phyloP scores from a whole-genome alignment of 108 stramenopile genomes.

The Cyclotella kingstonii region DNA sequence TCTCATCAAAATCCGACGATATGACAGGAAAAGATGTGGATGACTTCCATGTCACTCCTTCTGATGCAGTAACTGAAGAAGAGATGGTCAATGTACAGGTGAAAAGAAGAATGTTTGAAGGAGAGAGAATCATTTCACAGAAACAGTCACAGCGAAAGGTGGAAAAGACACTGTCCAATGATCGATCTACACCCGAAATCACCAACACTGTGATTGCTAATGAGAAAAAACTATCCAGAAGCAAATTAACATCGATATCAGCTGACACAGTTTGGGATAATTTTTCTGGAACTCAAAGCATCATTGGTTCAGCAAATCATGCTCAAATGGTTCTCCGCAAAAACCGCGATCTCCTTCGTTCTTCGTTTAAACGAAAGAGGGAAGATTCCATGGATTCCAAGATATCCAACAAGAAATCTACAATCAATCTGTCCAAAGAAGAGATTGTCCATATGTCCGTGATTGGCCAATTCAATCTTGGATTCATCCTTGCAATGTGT shows the following conservation, averaged over 20 bases:
- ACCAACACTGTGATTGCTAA: too few species aligned
- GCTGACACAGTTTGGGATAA: conserved; percentile 32
- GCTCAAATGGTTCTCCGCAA: conserved; percentile 23
- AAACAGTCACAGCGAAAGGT: conserved; percentile 1
- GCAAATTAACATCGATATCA: background rate
- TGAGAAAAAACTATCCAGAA: too few species aligned
- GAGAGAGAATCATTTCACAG: conserved; percentile 16
- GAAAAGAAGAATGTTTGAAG: conserved; percentile 24
- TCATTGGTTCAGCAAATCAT: conserved; percentile 30
- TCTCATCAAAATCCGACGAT: background rate
- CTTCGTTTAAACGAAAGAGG: conserved; percentile 14
- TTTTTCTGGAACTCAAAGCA: conserved; percentile 40
- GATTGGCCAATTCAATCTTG: conserved; percentile 95
- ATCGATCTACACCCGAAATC: background rate
- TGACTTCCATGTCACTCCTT: too few species aligned
- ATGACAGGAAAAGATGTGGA: too few species aligned
- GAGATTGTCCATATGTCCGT: conserved; percentile 77
- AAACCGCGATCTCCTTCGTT: conserved; percentile 18
- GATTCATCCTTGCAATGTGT: conserved; percentile 87
- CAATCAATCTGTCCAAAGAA: conserved; percentile 55
- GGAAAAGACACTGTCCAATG: background rate
- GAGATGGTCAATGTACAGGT: too few species aligned
- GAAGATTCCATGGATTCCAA: conserved; percentile 1
- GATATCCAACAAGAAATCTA: conserved; percentile 8
- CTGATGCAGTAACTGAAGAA: too few species aligned